phyloP scores from a whole-genome alignment of 2,329 filamentous ascomycete species.

The Fusarium papillatum region DNA sequence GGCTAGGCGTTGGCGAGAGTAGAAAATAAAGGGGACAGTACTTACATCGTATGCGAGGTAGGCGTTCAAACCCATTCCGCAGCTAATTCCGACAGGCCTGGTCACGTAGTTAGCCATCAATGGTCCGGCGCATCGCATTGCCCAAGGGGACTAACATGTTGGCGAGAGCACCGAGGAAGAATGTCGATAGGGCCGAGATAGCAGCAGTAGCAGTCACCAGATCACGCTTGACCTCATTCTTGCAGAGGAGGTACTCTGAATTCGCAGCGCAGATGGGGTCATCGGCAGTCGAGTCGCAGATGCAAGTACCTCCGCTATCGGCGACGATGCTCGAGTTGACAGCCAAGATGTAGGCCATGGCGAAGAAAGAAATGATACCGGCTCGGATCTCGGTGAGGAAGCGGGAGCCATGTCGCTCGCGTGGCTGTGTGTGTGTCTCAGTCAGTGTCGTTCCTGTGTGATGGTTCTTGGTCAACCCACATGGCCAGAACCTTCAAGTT shows the following conservation, averaged over 20 bases:
- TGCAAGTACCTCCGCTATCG: slow-evolving; percentile 82
- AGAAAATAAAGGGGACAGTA: slow-evolving; percentile 76
- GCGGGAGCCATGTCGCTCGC: slow-evolving; percentile 79
- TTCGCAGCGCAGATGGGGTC: slow-evolving; percentile 62
- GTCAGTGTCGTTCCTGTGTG: background rate
- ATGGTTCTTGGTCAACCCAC: slow-evolving; percentile 63
- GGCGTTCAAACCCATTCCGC: slow-evolving; percentile 79
- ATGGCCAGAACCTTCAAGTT: slow-evolving; percentile 86
- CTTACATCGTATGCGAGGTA: slow-evolving; percentile 57
- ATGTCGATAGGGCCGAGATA: slow-evolving; percentile 83
- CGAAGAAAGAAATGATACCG: slow-evolving; percentile 85
- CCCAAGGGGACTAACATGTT: slow-evolving; percentile 69
- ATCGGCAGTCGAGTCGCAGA: slow-evolving; percentile 71
- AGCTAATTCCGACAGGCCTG: slow-evolving; percentile 55
- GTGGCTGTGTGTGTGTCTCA: slow-evolving; percentile 55
- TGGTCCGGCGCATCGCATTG: background rate
- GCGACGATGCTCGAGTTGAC: slow-evolving; percentile 68
- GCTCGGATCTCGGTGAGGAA: slow-evolving; percentile 90
- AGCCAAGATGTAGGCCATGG: slow-evolving; percentile 68
- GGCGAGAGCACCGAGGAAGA: slow-evolving; percentile 86
- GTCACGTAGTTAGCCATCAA: background rate
- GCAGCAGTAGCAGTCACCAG: slow-evolving; percentile 88
- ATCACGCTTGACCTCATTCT: slow-evolving; percentile 77
- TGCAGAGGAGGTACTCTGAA: slow-evolving; percentile 74
- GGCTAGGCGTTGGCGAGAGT: slow-evolving; percentile 13